A percentile compares a stretch with the other conserved stretches of the same genome.
Evolutionary conservation across 2,329 filamentous ascomycete genomes (phyloP).

Genomic region (Lecanosticta acicola): DNA sequence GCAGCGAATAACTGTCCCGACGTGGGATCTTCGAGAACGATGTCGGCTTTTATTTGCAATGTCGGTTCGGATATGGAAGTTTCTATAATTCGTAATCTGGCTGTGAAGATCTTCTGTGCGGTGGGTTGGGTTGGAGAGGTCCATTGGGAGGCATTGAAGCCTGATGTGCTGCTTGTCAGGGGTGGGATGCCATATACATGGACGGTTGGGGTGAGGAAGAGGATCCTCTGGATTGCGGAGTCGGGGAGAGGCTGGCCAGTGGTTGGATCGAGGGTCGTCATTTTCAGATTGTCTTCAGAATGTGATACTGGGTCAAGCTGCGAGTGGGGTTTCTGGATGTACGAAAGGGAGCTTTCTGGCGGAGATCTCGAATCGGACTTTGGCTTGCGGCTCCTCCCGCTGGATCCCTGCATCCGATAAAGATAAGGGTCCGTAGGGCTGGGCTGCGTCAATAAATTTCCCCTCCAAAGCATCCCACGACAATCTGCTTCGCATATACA

Average conservation of each 20-base stretch:
- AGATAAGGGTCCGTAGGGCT: neutral
- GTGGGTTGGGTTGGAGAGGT: constrained; percentile 59
- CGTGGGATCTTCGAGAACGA: constrained; percentile 70
- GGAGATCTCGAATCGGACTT: too few relatives aligned
- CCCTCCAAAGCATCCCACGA: neutral
- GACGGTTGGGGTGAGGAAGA: constrained; percentile 68
- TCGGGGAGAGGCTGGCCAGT: constrained; percentile 55
- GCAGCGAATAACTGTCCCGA: constrained; percentile 76
- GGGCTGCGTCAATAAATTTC: neutral
- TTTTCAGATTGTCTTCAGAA: too few relatives aligned
- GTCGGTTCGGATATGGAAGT: constrained; percentile 22
- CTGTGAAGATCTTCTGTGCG: constrained; percentile 75
- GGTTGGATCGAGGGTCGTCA: constrained; percentile 64
- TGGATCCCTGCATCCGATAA: neutral
- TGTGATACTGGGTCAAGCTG: too few relatives aligned
- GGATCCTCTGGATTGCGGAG: constrained; percentile 77
- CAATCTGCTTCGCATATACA: neutral
- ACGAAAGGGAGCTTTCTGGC: too few relatives aligned
- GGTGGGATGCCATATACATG: constrained; percentile 88
- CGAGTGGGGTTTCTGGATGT: too few relatives aligned
- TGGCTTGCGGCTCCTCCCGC: neutral
- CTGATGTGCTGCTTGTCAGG: constrained; percentile 62
- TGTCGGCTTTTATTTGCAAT: constrained; percentile 43
- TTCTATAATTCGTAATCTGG: constrained; percentile 57
- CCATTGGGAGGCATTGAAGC: constrained; percentile 73